Evolutionary conservation across 371 early-diverging fungal genomes (phyloP).

Genomic region (Mortierella sp.): DNA sequence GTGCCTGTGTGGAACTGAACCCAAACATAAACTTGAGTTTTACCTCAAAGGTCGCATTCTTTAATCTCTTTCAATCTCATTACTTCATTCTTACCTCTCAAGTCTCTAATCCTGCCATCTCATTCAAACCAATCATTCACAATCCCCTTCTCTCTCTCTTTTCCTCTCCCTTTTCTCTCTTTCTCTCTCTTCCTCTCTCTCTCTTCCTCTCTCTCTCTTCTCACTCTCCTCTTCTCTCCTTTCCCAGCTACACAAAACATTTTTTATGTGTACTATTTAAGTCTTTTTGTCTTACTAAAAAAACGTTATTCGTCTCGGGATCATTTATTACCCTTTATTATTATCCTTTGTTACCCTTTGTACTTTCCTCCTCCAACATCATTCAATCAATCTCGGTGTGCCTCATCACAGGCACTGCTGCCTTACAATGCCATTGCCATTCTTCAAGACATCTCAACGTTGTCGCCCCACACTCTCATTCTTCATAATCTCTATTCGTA

Average conservation of each 20-base stretch:
- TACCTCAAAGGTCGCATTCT: too few species aligned
- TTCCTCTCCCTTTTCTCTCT: too few species aligned
- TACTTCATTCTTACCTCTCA: too few species aligned
- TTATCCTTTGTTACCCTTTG: not conserved
- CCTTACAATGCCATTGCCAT: constrained; percentile 1
- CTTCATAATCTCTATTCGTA: constrained; percentile 11
- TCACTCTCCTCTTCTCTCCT: not conserved
- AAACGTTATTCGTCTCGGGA: not conserved
- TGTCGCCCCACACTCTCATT: not conserved
- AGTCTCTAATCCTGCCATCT: too few species aligned
- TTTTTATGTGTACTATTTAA: not conserved
- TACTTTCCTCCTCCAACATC: too few species aligned
- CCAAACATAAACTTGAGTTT: too few species aligned
- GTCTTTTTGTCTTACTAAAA: not conserved
- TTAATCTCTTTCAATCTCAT: too few species aligned
- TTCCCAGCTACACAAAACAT: not conserved
- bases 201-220: too few species aligned
- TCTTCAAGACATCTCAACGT: not conserved
- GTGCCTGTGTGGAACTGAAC: too few species aligned
- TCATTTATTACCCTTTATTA: not conserved
- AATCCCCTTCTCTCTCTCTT: too few species aligned
- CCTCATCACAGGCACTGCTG: not conserved
- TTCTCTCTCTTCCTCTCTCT: not conserved
- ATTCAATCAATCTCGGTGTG: too few species aligned
- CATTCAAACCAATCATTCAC: too few species aligned